These are phyloP conservation scores for Cyberlindnera xylosilytica DNA, from an alignment of 805 yeast genomes.

Conservation along the genomic window DNA sequence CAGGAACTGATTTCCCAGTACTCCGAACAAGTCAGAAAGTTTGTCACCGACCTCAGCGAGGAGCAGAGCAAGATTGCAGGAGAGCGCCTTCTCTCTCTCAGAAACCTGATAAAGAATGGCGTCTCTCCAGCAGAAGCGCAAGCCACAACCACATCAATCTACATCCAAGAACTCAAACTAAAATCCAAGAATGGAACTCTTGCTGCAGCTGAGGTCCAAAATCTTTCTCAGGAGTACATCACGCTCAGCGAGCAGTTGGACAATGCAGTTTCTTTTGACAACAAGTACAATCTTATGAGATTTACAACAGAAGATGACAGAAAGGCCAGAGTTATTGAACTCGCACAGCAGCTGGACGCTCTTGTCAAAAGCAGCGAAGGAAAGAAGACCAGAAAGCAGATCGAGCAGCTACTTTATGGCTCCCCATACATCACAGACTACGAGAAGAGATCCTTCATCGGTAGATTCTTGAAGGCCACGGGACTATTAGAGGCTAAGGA, in stretches of 20 bases:
- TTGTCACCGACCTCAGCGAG: slow-evolving; percentile 27
- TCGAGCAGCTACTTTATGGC: slow-evolving; percentile 41
- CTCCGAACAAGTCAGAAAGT: slow-evolving; percentile 28
- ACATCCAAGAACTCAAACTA: slow-evolving; percentile 39
- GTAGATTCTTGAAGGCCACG: slow-evolving; percentile 48
- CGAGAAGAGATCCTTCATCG: slow-evolving; percentile 32
- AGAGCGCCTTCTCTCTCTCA: slow-evolving; percentile 51
- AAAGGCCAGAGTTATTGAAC: slow-evolving; percentile 23
- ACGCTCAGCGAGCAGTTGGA: slow-evolving; percentile 39
- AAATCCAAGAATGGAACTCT: slow-evolving; percentile 18
- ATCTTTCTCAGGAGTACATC: slow-evolving; percentile 31
- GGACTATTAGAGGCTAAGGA: slow-evolving; percentile 42
- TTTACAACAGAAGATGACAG: slow-evolving; percentile 36
- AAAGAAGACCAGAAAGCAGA: slow-evolving; percentile 33
- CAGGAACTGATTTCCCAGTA: slow-evolving; percentile 30
- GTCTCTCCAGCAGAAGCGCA: slow-evolving; percentile 52
- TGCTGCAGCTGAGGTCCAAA: slow-evolving; percentile 31
- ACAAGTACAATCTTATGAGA: slow-evolving; percentile 37
- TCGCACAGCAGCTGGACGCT: slow-evolving; percentile 18
- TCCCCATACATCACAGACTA: slow-evolving; percentile 30
- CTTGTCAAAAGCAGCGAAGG: slow-evolving; percentile 21
- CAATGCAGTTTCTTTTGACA: slow-evolving; percentile 45
- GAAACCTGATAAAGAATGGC: slow-evolving; percentile 59
- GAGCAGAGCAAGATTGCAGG: slow-evolving; percentile 38
- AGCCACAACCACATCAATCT: slow-evolving; percentile 52